Evolutionary conservation across 2,329 filamentous ascomycete genomes (phyloP).

Genomic region (Kalmusia sp.): DNA sequence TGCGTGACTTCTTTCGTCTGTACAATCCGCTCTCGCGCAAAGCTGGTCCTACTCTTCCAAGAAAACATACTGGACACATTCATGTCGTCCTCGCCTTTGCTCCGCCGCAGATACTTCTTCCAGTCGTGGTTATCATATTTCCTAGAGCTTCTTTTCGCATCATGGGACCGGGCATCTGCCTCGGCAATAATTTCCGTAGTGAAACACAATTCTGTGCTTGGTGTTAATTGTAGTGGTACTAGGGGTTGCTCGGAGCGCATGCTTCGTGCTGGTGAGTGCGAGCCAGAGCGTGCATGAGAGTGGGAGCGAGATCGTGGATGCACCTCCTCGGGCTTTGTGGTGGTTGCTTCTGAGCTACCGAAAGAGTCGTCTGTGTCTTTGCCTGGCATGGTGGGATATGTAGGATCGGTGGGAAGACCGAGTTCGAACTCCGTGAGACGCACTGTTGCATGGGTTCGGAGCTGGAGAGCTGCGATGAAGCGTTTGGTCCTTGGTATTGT

Average conservation of each 20-base stretch:
- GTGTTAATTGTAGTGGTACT: conserved; percentile 15
- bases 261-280: conserved; percentile 10
- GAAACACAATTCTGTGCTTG: conserved; percentile 14
- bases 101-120: conserved; percentile 12
- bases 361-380: background rate
- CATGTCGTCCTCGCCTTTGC: conserved; percentile 12
- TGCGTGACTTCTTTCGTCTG: conserved; percentile 16
- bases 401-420: conserved; percentile 6
- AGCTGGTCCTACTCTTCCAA: conserved; percentile 12
- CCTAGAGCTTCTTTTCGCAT: background rate
- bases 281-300: conserved; percentile 5
- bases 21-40: conserved; percentile 10
- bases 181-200: conserved; percentile 13
- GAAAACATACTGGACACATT: conserved; percentile 11
- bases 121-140: conserved; percentile 11
- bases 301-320: background rate
- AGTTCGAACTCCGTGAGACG: conserved; percentile 16
- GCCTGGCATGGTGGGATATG: background rate
- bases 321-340: background rate
- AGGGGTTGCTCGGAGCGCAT: conserved; percentile 12
- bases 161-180: background rate
- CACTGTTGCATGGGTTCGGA: conserved; percentile 13
- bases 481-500: conserved; percentile 17
- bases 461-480: conserved; percentile 16
- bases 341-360: conserved; percentile 7